phyloP scores from a whole-genome alignment of 331 rosid species.

The Quercus phellos region DNA sequence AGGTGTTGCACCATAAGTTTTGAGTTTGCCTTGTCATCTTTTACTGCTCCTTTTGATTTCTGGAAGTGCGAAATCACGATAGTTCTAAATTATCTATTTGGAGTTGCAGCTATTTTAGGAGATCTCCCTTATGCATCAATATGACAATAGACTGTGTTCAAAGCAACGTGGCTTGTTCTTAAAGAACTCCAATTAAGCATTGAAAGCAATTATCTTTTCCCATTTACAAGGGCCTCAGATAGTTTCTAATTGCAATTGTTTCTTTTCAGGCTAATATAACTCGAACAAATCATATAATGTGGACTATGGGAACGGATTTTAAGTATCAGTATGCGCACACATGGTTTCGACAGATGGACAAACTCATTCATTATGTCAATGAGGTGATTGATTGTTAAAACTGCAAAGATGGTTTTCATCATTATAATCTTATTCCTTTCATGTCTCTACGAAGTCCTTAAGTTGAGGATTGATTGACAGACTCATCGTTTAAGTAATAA shows the following conservation, averaged over 20 bases:
- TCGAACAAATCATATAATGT: constrained; percentile 82
- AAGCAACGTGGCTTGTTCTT: neutral
- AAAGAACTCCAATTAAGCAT: neutral
- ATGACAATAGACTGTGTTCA: neutral
- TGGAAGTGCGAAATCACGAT: neutral
- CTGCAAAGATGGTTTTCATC: neutral
- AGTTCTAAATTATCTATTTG: neutral
- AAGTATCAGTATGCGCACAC: constrained; percentile 65
- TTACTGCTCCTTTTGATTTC: neutral
- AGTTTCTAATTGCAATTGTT: constrained; percentile 2
- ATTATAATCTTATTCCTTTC: neutral
- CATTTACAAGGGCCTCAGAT: neutral
- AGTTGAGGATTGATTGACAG: neutral
- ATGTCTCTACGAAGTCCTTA: neutral
- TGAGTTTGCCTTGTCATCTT: neutral
- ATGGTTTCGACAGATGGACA: constrained; percentile 80
- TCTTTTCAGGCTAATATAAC: constrained; percentile 79
- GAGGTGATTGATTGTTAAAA: constrained; percentile 30
- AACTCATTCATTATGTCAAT: constrained; percentile 70
- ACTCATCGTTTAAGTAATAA: neutral
- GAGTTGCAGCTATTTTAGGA: neutral
- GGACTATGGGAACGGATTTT: constrained; percentile 92
- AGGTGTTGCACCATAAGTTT: neutral
- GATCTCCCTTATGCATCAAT: neutral
- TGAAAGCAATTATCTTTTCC: constrained; percentile 14